These are phyloP conservation scores for Auxenochlorella pyrenoidosa DNA, from an alignment of 139 green algal genomes.

Conservation along the genomic window DNA sequence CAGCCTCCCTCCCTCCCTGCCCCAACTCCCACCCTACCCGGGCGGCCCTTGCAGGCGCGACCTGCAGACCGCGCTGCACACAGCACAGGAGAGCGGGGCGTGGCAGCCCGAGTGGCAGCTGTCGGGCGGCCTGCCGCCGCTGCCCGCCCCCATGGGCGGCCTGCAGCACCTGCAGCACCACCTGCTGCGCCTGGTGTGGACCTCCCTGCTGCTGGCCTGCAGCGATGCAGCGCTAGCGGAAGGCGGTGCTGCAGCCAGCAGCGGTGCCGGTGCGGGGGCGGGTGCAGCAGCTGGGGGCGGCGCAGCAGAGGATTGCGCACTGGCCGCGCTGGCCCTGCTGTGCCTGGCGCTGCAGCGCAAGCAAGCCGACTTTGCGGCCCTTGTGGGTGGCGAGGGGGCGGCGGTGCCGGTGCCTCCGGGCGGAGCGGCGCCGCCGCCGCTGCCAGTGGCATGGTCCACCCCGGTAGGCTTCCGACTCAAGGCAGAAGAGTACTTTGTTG, in stretches of 20 bases:
- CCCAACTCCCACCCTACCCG: not conserved
- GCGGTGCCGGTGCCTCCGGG: not conserved
- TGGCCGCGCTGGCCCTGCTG: constrained; percentile 22
- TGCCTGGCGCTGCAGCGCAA: constrained; percentile 26
- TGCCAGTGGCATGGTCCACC: not conserved
- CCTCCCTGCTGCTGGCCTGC: constrained; percentile 3
- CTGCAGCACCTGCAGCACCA: constrained; percentile 31
- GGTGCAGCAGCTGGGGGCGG: not conserved
- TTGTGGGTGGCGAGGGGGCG: not conserved
- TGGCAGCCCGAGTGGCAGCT: constrained; percentile 54
- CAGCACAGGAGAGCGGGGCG: constrained; percentile 28
- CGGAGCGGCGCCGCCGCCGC: not conserved
- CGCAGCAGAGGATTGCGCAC: constrained; percentile 16
- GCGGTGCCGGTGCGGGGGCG: not conserved
- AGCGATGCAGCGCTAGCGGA: not conserved
- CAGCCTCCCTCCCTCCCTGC: too few relatives aligned
- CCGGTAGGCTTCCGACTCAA: not conserved
- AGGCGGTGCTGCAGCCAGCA: not conserved
- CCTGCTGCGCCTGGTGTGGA: constrained; percentile 26
- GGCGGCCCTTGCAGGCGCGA: not conserved
- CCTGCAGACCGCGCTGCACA: constrained; percentile 42
- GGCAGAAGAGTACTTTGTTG: constrained; percentile 1
- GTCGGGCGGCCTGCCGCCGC: not conserved
- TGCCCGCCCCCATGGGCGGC: constrained; percentile 21
- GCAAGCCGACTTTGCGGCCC: not conserved